Evolutionary conservation across 1,284 basidiomycete species (phyloP).

Genomic region (Serendipita sp.): DNA sequence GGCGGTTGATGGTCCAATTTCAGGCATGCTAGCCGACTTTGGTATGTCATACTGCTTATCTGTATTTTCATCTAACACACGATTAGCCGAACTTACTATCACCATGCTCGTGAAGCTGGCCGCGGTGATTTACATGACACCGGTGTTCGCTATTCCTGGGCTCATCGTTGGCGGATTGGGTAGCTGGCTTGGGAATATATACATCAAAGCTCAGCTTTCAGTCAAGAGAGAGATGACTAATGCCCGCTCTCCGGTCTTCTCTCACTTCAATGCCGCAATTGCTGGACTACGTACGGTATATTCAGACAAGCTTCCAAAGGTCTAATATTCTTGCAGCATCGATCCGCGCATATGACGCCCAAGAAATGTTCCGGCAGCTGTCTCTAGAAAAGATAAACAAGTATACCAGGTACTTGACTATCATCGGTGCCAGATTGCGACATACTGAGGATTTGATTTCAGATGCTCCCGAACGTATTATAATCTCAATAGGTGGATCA

Average conservation of each 20-base stretch:
- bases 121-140: conserved; percentile 34
- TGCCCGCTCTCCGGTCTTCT: conserved; percentile 49
- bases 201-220: conserved; percentile 57
- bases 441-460: not conserved
- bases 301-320: not conserved
- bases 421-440: not conserved
- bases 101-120: conserved; percentile 29
- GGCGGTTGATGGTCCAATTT: conserved; percentile 25
- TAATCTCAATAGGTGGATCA: conserved; percentile 35
- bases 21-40: conserved; percentile 17
- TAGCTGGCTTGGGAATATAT: conserved; percentile 30
- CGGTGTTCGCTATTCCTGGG: conserved; percentile 29
- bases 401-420: conserved; percentile 25
- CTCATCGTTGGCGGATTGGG: conserved; percentile 30
- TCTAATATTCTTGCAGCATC: conserved; percentile 31
- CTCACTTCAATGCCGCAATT: conserved; percentile 56
- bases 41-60: conserved; percentile 19
- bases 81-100: conserved; percentile 20
- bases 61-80: conserved; percentile 23
- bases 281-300: conserved; percentile 40
- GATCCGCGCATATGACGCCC: conserved; percentile 44
- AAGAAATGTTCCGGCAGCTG: conserved; percentile 33
- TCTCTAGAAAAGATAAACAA: conserved; percentile 32
- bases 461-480: conserved; percentile 30
- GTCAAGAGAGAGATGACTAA: conserved; percentile 68